Percentiles rank a stretch among this genome's conserved stretches.
phyloP scores from a whole-genome alignment of 176 grass and related monocot genomes.

The Saccharum officinarum region DNA sequence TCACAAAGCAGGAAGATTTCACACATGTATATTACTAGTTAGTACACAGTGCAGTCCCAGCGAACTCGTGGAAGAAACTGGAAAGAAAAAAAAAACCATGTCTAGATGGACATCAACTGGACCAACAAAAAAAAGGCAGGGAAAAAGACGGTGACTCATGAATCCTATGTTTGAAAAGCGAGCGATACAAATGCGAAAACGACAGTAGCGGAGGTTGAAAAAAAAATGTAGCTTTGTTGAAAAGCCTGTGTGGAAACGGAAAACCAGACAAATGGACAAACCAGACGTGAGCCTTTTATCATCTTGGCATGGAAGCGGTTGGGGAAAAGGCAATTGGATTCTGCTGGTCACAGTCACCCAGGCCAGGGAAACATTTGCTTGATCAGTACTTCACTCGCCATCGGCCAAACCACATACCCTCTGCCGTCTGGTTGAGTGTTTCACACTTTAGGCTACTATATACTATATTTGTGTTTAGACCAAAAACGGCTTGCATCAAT shows the following conservation, averaged over 20 bases:
- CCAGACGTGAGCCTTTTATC: background rate
- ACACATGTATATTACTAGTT: background rate
- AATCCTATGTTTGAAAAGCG: background rate
- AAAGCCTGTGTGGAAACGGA: background rate
- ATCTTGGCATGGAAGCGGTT: background rate
- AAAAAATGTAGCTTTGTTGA: background rate
- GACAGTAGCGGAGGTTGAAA: background rate
- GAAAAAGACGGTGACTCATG: background rate
- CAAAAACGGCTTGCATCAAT: background rate
- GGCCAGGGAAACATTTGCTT: constrained; percentile 24
- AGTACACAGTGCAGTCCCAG: background rate
- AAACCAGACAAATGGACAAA: background rate
- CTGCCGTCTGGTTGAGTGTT: background rate
- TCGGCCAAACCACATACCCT: background rate
- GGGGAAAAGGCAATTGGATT: background rate
- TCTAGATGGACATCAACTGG: background rate
- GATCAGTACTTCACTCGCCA: constrained; percentile 27
- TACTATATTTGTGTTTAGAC: background rate
- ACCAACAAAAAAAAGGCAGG: background rate
- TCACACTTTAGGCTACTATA: background rate
- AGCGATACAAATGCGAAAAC: constrained; percentile 4
- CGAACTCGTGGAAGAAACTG: background rate
- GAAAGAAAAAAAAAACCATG: background rate
- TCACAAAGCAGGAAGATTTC: background rate
- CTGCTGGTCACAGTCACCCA: background rate